Percentiles rank a stretch among this genome's conserved stretches.
phyloP scores from a whole-genome alignment of 371 early-diverging fungal genomes.

The Mortierella sp. region DNA sequence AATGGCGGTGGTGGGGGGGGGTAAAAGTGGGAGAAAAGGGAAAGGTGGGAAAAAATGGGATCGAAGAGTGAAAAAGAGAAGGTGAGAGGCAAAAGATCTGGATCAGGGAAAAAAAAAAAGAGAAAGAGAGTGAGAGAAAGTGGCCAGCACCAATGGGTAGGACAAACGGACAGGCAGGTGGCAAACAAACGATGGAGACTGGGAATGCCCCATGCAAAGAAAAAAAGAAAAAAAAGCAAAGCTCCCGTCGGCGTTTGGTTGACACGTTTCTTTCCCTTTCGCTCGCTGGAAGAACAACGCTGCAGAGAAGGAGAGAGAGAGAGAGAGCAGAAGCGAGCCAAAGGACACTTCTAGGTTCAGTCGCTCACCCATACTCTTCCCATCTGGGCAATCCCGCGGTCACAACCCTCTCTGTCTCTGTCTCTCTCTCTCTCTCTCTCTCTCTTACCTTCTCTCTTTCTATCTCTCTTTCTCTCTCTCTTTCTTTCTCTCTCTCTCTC shows the following conservation, averaged over 20 bases:
- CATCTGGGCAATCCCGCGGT: too few relatives aligned
- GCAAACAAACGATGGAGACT: neutral
- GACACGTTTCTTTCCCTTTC: too few relatives aligned
- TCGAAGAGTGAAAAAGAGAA: neutral
- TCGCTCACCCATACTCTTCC: too few relatives aligned
- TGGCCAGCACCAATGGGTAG: too few relatives aligned
- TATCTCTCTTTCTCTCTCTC: neutral
- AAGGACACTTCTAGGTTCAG: too few relatives aligned
- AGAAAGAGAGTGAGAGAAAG: neutral
- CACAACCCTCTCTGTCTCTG: neutral
- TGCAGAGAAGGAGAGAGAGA: neutral
- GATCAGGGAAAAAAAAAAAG: neutral
- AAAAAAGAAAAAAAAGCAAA: neutral
- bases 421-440: constrained; percentile 3
- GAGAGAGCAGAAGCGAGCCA: neutral
- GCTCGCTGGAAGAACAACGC: too few relatives aligned
- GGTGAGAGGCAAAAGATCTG: neutral
- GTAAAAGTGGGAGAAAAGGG: neutral
- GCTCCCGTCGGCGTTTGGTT: too few relatives aligned
- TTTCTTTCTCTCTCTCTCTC: neutral
- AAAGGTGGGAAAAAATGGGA: neutral
- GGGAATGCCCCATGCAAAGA: too few relatives aligned
- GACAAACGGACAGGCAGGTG: neutral
- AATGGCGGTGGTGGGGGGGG: neutral
- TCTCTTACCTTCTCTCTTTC: too few relatives aligned